phyloP scores from a whole-genome alignment of 2,329 filamentous ascomycete genomes.

The Stylonectria norvegica region DNA sequence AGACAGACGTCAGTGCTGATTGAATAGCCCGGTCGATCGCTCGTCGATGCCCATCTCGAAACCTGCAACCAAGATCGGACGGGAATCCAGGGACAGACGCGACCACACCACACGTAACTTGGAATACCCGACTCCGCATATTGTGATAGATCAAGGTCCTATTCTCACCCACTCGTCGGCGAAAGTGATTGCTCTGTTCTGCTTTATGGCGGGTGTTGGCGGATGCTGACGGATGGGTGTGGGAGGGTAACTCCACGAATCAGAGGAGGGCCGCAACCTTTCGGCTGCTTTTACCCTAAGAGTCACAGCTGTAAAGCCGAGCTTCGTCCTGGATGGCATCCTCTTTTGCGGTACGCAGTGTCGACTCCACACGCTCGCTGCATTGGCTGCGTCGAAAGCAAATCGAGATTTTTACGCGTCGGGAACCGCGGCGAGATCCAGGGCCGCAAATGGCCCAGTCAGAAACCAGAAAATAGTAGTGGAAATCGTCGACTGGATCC shows the following conservation, averaged over 20 bases:
- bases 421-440: slow-evolving; percentile 19
- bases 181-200: not conserved
- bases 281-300: slow-evolving; percentile 12
- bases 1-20: slow-evolving; percentile 10
- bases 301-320: not conserved
- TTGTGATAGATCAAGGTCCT: slow-evolving; percentile 17
- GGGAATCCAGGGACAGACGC: slow-evolving; percentile 13
- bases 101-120: slow-evolving; percentile 17
- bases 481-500: slow-evolving; percentile 14
- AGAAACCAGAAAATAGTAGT: no score
- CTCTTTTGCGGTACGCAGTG: not conserved
- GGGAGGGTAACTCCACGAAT: slow-evolving; percentile 11
- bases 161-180: slow-evolving; percentile 8
- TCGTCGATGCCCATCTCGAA: slow-evolving; percentile 16
- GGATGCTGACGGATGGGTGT: no score
- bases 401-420: slow-evolving; percentile 24
- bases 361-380: slow-evolving; percentile 5
- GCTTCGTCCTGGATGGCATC: not conserved
- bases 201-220: no score
- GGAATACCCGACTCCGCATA: slow-evolving; percentile 16
- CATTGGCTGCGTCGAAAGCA: slow-evolving; percentile 4
- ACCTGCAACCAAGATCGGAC: slow-evolving; percentile 19
- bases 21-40: no score
- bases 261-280: slow-evolving; percentile 2
- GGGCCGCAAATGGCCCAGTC: slow-evolving; percentile 19